Evolutionary conservation across 1,284 basidiomycete species (phyloP), one percentile per base, ranked within the genome.

Genomic region (Sparassis latifolia): DNA sequence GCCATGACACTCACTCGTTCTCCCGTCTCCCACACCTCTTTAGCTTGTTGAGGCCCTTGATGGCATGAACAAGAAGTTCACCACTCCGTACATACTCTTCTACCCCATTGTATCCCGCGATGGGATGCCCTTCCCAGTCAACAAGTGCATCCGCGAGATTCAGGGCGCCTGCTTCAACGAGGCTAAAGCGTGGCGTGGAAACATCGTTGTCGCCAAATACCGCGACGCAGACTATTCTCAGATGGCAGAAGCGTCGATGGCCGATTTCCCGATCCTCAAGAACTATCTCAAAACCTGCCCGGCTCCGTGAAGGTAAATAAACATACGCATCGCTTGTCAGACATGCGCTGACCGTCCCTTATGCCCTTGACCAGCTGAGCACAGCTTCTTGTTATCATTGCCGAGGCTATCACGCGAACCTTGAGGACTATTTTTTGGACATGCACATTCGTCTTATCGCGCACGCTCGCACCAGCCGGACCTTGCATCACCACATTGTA

Each of bases 181-280:
- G 61, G 72, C 76, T 42, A 60, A 61, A 47, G 84, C 85, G 35
- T 90, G 88, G 87, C 76, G 84, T 49, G 88, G 87, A 20, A 88
- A 89, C 62, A 76, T 90, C 50, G 69, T 90, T 54, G 69, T 88
- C 40, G 86, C 82, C 37, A 89, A 89, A 65, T 90, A 86, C 64
- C 72, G 71, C 38, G 85, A 86, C 57, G 73, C 76, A 47, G 79
- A 80, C 1, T 89, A 86, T 68, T 73, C 78, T 2, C 78, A 76
- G 33, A 78, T 89, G 77, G 78, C 81, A 31, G 74, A 88, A 61
- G 80, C 79, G 35, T 81, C 84, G 29, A 89, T 89, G 78, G 82
- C 86, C 33, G 87, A 89, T 61, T 90, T 87, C 56, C 84, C 86
- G 2, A 77, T 90, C 55, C 66, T 90, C 56, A 83, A 85, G 64